phyloP scores from a whole-genome alignment of 495 filamentous ascomycete species.

The Physcia stellaris region DNA sequence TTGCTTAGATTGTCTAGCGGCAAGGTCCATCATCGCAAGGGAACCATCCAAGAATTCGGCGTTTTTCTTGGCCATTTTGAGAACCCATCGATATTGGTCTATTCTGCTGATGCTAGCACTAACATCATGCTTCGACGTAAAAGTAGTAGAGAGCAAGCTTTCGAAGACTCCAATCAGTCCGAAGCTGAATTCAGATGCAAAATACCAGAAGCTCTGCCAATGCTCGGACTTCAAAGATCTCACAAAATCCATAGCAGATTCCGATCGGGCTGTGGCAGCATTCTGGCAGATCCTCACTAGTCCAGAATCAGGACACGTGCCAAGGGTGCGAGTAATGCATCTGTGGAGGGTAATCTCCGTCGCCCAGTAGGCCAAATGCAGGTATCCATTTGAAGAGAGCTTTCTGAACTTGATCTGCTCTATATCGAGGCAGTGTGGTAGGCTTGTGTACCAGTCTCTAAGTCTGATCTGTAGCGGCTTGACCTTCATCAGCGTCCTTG shows the following conservation, averaged over 20 bases:
- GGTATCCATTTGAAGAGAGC: slow-evolving; percentile 51
- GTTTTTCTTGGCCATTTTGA: slow-evolving; percentile 6
- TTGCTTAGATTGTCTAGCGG: slow-evolving; percentile 2
- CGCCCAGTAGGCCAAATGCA: slow-evolving; percentile 76
- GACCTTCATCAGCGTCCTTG: slow-evolving; percentile 52
- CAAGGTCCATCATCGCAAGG: slow-evolving; percentile 51
- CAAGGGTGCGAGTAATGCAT: slow-evolving; percentile 60
- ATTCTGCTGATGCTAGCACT: slow-evolving; percentile 1
- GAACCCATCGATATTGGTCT: slow-evolving; percentile 7
- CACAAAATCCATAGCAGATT: slow-evolving; percentile 68
- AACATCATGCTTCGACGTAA: not conserved
- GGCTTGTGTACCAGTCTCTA: slow-evolving; percentile 61
- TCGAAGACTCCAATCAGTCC: slow-evolving; percentile 73
- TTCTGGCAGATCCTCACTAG: slow-evolving; percentile 66
- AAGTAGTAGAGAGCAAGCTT: slow-evolving; percentile 16
- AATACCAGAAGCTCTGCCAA: slow-evolving; percentile 68
- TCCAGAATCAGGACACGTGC: slow-evolving; percentile 43
- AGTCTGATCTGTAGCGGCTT: slow-evolving; percentile 76
- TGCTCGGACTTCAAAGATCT: slow-evolving; percentile 59
- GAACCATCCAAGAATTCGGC: slow-evolving; percentile 45
- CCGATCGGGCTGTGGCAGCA: slow-evolving; percentile 65
- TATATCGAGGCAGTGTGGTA: slow-evolving; percentile 56
- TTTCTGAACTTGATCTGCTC: slow-evolving; percentile 32
- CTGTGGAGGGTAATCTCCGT: slow-evolving; percentile 77
- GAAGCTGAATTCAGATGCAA: slow-evolving; percentile 68